phyloP scores from a whole-genome alignment of 1,284 basidiomycete genomes.

The Rhodotorula sp. region DNA sequence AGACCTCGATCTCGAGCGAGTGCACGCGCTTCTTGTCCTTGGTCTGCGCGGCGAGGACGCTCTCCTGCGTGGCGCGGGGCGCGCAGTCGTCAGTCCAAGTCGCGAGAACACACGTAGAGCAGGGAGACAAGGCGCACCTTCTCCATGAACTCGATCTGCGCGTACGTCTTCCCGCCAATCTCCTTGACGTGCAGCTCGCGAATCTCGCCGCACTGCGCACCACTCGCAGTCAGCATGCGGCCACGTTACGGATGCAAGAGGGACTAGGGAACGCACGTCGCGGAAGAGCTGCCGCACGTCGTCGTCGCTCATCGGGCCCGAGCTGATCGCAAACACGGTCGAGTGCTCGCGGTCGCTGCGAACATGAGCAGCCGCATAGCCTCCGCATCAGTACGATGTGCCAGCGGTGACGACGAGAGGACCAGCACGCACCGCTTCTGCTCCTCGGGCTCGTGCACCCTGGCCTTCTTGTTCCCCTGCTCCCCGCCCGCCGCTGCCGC shows the following conservation, averaged over 20 bases:
- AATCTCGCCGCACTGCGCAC: slow-evolving; percentile 72
- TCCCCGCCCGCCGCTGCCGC: no score
- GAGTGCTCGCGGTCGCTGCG: slow-evolving; percentile 90
- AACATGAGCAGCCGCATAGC: no score
- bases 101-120: background rate
- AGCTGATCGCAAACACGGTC: slow-evolving; percentile 80
- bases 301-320: slow-evolving; percentile 62
- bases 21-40: slow-evolving; percentile 87
- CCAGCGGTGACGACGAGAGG: background rate
- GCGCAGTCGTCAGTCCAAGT: background rate
- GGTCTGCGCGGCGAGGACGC: slow-evolving; percentile 79
- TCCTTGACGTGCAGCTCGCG: slow-evolving; percentile 74
- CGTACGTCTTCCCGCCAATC: slow-evolving; percentile 60
- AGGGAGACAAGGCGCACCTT: slow-evolving; percentile 56
- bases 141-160: slow-evolving; percentile 74
- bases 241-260: background rate
- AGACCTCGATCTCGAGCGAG: slow-evolving; percentile 69
- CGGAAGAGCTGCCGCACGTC: slow-evolving; percentile 76
- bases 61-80: slow-evolving; percentile 58
- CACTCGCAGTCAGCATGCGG: background rate
- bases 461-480: slow-evolving; percentile 40
- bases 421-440: slow-evolving; percentile 20
- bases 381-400: background rate
- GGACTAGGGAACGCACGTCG: slow-evolving; percentile 63
- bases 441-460: slow-evolving; percentile 38